Evolutionary conservation across 306 rosid genomes (phyloP).

Genomic region (Morella rubra): DNA sequence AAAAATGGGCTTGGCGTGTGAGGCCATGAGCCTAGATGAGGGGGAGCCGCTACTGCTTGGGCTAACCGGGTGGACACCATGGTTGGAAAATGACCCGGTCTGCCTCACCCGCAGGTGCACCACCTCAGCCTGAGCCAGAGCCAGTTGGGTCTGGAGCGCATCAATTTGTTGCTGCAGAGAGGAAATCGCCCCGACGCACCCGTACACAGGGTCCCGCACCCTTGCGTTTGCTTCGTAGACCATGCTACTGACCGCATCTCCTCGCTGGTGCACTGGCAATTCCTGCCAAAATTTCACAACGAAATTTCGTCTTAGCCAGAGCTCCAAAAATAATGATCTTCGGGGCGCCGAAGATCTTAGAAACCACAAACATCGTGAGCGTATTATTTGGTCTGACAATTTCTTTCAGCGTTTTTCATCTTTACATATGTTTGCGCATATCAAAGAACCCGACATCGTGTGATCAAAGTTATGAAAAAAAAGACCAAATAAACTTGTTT

Average conservation of each 20-base stretch:
- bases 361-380: too few species aligned
- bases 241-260: conserved; percentile 89
- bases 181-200: conserved; percentile 83
- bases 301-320: background rate
- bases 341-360: too few species aligned
- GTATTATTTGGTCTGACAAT: too few species aligned
- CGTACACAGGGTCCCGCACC: conserved; percentile 84
- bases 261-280: conserved; percentile 66
- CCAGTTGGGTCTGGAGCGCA: conserved; percentile 67
- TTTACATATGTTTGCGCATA: too few species aligned
- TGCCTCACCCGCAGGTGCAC: conserved; percentile 69
- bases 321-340: background rate
- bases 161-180: conserved; percentile 80
- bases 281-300: conserved; percentile 42
- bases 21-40: conserved; percentile 45
- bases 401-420: too few species aligned
- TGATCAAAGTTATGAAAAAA: too few species aligned
- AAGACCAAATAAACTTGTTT: too few species aligned
- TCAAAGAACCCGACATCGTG: too few species aligned
- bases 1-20: conserved; percentile 52
- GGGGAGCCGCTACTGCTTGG: conserved; percentile 61
- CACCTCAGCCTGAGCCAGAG: conserved; percentile 88
- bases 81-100: conserved; percentile 34
- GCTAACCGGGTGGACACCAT: conserved; percentile 53
- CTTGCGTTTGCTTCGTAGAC: conserved; percentile 91